Percentiles rank a stretch among this genome's conserved stretches.
Evolutionary conservation across 371 early-diverging fungal species (phyloP).

Genomic region (Mucor indicus): DNA sequence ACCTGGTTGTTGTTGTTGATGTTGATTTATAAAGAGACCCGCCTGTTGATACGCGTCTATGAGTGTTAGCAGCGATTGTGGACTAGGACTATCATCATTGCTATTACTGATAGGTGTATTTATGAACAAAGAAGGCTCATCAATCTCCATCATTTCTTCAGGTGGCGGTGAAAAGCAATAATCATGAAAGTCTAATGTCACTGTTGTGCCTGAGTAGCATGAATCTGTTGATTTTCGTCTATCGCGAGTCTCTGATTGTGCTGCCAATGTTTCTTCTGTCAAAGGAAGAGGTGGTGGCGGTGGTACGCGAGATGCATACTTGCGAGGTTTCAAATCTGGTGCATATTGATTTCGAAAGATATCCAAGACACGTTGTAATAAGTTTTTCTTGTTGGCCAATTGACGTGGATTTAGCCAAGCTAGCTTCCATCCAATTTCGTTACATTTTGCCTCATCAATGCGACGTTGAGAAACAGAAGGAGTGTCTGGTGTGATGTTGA

Average conservation of each 20-base stretch:
- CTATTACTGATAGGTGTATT: background rate
- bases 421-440: constrained; percentile 52
- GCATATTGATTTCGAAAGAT: constrained; percentile 40
- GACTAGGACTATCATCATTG: constrained; percentile 12
- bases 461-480: constrained; percentile 27
- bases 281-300: constrained; percentile 18
- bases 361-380: constrained; percentile 45
- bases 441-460: constrained; percentile 43
- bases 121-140: background rate
- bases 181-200: constrained; percentile 43
- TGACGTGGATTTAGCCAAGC: constrained; percentile 51
- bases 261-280: constrained; percentile 17
- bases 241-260: constrained; percentile 10
- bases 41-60: constrained; percentile 21
- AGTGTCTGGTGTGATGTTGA: constrained; percentile 25
- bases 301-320: constrained; percentile 34
- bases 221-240: constrained; percentile 6
- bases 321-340: constrained; percentile 35
- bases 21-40: no score
- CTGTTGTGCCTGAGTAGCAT: constrained; percentile 41
- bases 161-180: constrained; percentile 43
- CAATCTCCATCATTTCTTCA: no score
- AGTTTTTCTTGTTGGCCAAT: constrained; percentile 42
- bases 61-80: constrained; percentile 14
- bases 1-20: no score